Base-by-base conservation (phyloP, 192 early-diverging fungal species). In the Borealophlyctis nickersoniae region DNA sequence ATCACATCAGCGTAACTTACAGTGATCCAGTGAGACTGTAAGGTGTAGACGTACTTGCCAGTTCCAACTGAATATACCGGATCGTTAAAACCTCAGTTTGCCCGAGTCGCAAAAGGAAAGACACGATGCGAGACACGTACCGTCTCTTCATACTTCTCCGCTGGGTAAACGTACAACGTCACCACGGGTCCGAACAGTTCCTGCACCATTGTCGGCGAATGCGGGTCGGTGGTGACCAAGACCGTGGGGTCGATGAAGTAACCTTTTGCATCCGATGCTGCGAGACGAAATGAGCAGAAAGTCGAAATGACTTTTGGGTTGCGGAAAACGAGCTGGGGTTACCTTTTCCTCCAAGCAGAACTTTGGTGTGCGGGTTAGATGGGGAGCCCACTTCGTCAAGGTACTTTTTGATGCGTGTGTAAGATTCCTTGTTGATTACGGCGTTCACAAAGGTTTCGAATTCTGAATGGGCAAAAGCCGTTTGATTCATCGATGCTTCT, bases 161-260 rank as follows among this genome's bases (percentile, higher is more conserved):
- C 89, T 53, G 89, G 83, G 73, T 94, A 96, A 9, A 91, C 91
- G 71, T 92, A 94, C 64, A 91, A 83, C 57, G 96, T 96, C 29
- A 98, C 78, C 24, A 96, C 89, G 50, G 96, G 96, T 22, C 96
- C 96, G 76, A 98, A 98, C 71, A 98, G 92, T 76, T 98, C 96
- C 67, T 95, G 89, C n/a, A 76, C 83, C 84, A 98, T 88, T 36
- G 91, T 92, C 74, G 87, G 88, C 39, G 86, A 77, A 57, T 83
- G 73, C 52, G 91, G 91, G 69, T 96, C 86, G 56, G 83, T 90
- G 64, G 93, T 94, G 22, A 87, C 70, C 24, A 98, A 84, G 60
- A 96, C 81, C 30, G 96, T 98, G 28, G 96, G 96, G 36, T 93
- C 79, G 64, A 98, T 80, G 63, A 77, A 94, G 87, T 88, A 98